phyloP scores from a whole-genome alignment of 75 land plant species.

The Selaginella tamariscina region DNA sequence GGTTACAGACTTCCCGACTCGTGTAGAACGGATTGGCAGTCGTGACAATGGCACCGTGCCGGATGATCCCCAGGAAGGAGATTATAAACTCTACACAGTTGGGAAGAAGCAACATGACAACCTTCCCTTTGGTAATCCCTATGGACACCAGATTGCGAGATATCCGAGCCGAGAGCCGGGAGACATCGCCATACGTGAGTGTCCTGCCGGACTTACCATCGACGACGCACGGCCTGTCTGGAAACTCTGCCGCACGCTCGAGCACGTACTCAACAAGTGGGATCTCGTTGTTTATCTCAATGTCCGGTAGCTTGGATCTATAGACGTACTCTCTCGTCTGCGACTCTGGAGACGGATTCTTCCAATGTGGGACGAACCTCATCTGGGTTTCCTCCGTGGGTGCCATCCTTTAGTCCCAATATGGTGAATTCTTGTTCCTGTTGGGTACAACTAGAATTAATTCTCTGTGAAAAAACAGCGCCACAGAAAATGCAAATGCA shows the following conservation, averaged over 20 bases:
- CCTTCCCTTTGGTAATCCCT: neutral
- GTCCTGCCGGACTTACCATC: slow-evolving; percentile 31
- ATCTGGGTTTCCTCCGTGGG: neutral
- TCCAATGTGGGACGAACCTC: neutral
- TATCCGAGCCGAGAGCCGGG: slow-evolving; percentile 24
- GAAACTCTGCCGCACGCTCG: slow-evolving; percentile 23
- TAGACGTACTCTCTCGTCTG: slow-evolving; percentile 27
- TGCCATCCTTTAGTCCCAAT: neutral
- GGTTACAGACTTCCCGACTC: slow-evolving; percentile 46
- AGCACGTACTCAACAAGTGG: slow-evolving; percentile 55
- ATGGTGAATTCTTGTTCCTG: neutral
- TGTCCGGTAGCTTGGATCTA: slow-evolving; percentile 60
- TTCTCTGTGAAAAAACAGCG: neutral
- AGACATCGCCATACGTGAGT: slow-evolving; percentile 42
- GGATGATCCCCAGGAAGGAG: neutral
- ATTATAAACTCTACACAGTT: slow-evolving; percentile 4
- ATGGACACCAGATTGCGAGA: slow-evolving; percentile 34
- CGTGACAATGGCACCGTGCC: neutral
- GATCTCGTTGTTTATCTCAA: slow-evolving; percentile 38
- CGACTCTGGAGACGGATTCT: neutral
- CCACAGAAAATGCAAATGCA: neutral
- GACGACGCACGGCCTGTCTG: slow-evolving; percentile 40
- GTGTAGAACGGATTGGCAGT: slow-evolving; percentile 12
- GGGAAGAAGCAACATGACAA: slow-evolving; percentile 9
- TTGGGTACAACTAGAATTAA: neutral